Evolutionary conservation across 2,329 filamentous ascomycete species (phyloP).

Genomic region (Alternaria incomplexa): DNA sequence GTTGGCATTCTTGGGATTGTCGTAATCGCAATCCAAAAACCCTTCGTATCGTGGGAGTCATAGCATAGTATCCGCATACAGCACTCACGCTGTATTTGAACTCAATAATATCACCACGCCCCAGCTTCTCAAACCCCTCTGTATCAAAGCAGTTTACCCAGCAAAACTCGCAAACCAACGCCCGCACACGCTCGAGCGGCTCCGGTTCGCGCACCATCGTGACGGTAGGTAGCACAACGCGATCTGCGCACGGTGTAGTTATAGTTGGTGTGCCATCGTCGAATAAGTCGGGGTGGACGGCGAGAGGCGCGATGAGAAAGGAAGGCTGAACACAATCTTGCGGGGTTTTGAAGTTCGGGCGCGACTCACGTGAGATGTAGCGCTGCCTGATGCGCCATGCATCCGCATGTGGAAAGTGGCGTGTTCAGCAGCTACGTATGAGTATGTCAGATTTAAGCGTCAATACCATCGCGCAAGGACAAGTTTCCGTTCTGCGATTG

Average conservation of each 20-base stretch:
- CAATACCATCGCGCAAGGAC: too few relatives aligned
- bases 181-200: not conserved
- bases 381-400: not conserved
- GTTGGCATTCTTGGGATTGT: not conserved
- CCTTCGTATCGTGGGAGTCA: not conserved
- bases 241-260: fast-evolving
- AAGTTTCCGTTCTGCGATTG: too few relatives aligned
- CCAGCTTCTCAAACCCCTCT: not conserved
- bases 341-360: not conserved
- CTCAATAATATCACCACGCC: not conserved
- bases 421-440: not conserved
- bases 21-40: fast-evolving
- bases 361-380: not conserved
- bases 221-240: fast-evolving
- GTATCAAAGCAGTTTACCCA: not conserved
- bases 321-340: not conserved
- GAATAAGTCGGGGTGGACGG: too few relatives aligned
- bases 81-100: not conserved
- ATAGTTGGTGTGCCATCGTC: fast-evolving
- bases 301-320: not conserved
- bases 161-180: not conserved
- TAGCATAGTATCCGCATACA: not conserved
- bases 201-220: not conserved
- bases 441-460: not conserved
- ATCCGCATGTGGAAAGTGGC: not conserved